phyloP scores from a whole-genome alignment of 2,329 filamentous ascomycete species.

The Fusarium decemcellulare region DNA sequence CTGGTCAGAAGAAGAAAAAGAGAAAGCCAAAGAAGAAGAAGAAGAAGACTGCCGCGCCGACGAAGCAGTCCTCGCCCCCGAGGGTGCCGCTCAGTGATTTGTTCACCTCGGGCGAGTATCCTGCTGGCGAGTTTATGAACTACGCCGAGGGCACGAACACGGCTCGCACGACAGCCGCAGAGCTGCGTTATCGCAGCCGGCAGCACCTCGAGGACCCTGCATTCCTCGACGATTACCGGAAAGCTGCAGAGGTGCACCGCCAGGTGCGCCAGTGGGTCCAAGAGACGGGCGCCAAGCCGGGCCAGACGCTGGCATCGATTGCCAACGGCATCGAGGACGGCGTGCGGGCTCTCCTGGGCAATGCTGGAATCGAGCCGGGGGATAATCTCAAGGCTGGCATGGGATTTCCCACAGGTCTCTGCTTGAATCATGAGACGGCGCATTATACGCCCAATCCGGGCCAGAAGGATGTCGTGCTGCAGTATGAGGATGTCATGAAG shows the following conservation, averaged over 20 bases:
- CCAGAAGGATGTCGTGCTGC: conserved; percentile 76
- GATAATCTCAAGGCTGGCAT: conserved; percentile 82
- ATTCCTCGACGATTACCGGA: conserved; percentile 83
- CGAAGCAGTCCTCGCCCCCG: conserved; percentile 51
- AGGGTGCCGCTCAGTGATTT: conserved; percentile 50
- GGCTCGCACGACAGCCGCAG: conserved; percentile 41
- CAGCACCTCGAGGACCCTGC: conserved; percentile 46
- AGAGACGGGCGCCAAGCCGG: conserved; percentile 79
- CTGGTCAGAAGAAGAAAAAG: conserved; percentile 46
- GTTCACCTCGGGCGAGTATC: conserved; percentile 48
- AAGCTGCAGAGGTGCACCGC: conserved; percentile 84
- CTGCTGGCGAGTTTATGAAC: conserved; percentile 45
- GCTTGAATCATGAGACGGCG: conserved; percentile 84
- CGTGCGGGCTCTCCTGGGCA: conserved; percentile 80
- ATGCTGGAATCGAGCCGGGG: conserved; percentile 81
- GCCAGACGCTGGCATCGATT: conserved; percentile 81
- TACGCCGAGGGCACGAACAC: conserved; percentile 44
- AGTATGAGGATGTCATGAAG: conserved; percentile 81
- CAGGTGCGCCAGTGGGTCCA: conserved; percentile 87
- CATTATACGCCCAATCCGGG: conserved; percentile 89
- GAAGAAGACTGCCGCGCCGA: conserved; percentile 33
- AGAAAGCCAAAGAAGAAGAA: conserved; percentile 48
- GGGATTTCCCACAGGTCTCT: conserved; percentile 87
- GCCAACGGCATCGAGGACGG: conserved; percentile 86
- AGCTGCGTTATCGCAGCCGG: conserved; percentile 42